Evolutionary conservation across 139 green algal species (phyloP).

Genomic region (Chlorella sp.): DNA sequence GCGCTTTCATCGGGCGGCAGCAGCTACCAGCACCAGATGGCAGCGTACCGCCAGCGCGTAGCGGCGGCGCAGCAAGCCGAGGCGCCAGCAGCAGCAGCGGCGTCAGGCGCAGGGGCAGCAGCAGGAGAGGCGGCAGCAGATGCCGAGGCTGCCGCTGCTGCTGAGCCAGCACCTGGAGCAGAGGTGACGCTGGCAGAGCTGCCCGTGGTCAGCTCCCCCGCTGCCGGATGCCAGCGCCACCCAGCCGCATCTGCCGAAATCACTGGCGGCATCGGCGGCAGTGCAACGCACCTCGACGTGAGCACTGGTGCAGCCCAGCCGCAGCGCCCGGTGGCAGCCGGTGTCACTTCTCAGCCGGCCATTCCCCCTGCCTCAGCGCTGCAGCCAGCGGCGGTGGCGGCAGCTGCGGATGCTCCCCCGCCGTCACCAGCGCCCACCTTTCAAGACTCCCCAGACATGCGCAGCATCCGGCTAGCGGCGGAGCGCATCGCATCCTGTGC

Average conservation of each 20-base stretch:
- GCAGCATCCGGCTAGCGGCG: not conserved
- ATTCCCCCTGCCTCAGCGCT: not conserved
- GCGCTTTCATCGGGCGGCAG: not conserved
- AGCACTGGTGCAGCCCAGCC: not conserved
- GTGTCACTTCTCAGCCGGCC: not conserved
- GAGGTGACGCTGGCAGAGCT: not conserved
- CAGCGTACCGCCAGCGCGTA: not conserved
- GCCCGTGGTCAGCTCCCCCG: not conserved
- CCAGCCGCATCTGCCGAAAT: not conserved
- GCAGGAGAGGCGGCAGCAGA: not conserved
- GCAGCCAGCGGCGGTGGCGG: not conserved
- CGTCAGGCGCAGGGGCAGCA: not conserved
- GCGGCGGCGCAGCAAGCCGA: not conserved
- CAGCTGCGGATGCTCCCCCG: not conserved
- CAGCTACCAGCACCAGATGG: constrained; percentile 4
- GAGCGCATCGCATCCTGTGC: not conserved
- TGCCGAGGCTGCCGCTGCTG: not conserved
- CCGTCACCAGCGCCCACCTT: not conserved
- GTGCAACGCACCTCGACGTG: not conserved
- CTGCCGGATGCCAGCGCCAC: not conserved
- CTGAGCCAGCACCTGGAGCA: not conserved
- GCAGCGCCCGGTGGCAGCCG: not conserved
- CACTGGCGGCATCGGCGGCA: not conserved
- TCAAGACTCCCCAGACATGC: not conserved
- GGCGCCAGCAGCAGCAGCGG: not conserved